phyloP scores from a whole-genome alignment of 345 rosid species.

The Cardamine occulta region DNA sequence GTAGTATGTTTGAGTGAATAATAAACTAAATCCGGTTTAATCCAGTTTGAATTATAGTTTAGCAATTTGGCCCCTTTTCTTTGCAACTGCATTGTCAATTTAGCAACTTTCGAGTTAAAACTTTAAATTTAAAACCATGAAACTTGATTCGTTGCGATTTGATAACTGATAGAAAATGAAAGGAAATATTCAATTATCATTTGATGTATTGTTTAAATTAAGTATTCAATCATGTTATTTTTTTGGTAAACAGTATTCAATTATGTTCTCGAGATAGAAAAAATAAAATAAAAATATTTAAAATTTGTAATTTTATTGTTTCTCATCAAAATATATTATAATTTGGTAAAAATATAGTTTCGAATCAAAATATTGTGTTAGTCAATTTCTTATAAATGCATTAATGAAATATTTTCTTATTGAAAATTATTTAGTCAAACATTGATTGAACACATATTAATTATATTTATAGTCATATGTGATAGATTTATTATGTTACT shows the following conservation, averaged over 20 bases:
- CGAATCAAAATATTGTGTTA: too few species aligned
- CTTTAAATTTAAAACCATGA: neutral
- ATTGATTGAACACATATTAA: too few species aligned
- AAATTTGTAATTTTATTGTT: too few species aligned
- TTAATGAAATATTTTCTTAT: too few species aligned
- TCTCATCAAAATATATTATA: too few species aligned
- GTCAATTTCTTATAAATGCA: too few species aligned
- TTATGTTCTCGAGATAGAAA: neutral
- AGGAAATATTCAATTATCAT: neutral
- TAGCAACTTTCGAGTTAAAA: neutral
- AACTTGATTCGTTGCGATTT: neutral
- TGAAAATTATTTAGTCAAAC: too few species aligned
- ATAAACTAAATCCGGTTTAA: neutral
- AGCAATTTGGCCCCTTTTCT: neutral
- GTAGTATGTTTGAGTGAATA: neutral
- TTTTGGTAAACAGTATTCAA: too few species aligned
- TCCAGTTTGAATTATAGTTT: neutral
- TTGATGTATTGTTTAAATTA: neutral
- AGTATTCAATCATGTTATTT: neutral
- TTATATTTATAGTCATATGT: too few species aligned
- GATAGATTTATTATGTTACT: too few species aligned
- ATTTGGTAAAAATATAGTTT: too few species aligned
- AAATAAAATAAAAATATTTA: too few species aligned
- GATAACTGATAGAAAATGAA: neutral
- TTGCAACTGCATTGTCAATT: neutral